Evolutionary conservation across 2,329 filamentous ascomycete species (phyloP), one percentile per base, ranked within the genome.

Genomic region (Venturia effusa): DNA sequence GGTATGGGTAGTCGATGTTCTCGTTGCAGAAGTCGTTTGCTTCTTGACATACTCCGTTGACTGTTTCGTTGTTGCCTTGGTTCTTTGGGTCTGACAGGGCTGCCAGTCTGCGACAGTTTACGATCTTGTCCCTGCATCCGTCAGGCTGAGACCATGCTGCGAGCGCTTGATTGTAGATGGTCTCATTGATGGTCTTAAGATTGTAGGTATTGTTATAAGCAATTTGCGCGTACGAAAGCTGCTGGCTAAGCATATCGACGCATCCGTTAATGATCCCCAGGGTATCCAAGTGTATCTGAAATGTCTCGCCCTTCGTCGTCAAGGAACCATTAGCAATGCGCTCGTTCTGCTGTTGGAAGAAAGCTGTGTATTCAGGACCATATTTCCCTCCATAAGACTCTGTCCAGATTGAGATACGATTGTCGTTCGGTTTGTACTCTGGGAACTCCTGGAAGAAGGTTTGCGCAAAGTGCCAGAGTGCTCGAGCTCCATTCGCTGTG

Each of bases 201-300:
- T 78, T 79, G 66, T 85, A 86, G 2, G 83, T 83, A 66, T 85
- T 85, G 71, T 85, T 83, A 70, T 79, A 81, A 0, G 82, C 78
- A 67, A 83, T 80, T 1, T 74, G 68, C 0, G 80, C 76, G 67
- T 82, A 83, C 0, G 73, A 75, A 0, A 77, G 76, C 64, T 75
- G 75, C 69, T 82, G 78, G 0, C 79, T 74, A 3, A 78, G 74
- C 27, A 78, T 73, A 67, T 84, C 83, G 24, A 84, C 74, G 66
- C 81, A 83, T 30, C 81, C 81, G 65, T 84, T 84, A 65, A 84
- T 79, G 65, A 85, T 81, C 0, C 82, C 76, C 1, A 84, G 70
- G 0, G 82, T 83, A 66, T 84, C 80, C 3, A 83, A 68, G 59
- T 75, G 69, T 2, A 76, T 66, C 13, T 75, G 65, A 61, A 77